phyloP scores from a whole-genome alignment of 2,329 filamentous ascomycete genomes.

The Penicillium griseofulvum region DNA sequence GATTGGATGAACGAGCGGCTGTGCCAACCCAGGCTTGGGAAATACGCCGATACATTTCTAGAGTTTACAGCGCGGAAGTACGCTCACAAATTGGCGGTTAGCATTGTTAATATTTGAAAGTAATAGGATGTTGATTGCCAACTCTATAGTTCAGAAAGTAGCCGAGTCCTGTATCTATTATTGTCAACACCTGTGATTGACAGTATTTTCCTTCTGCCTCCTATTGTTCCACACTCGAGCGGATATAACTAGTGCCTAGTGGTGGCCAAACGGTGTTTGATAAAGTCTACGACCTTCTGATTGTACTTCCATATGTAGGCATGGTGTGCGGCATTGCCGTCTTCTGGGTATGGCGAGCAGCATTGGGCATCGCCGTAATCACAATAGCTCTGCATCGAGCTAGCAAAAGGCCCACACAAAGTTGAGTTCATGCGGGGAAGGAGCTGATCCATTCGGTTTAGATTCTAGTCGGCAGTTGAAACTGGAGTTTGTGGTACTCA shows the following conservation, averaged over 20 bases:
- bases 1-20: not conserved
- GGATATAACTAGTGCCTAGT: not conserved
- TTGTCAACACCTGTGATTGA: not conserved
- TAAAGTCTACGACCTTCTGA: constrained; percentile 19
- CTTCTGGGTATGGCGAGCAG: constrained; percentile 8
- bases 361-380: constrained; percentile 15
- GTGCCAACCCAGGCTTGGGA: not conserved
- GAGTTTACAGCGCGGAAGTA: not conserved
- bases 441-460: not conserved
- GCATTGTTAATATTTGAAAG: no score
- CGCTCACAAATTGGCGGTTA: no score
- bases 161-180: not conserved
- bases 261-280: constrained; percentile 6
- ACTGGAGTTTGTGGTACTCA: constrained; percentile 6
- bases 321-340: constrained; percentile 15
- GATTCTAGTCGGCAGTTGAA: not conserved
- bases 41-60: not conserved
- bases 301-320: constrained; percentile 13
- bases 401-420: constrained; percentile 16
- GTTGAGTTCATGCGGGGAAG: constrained; percentile 6
- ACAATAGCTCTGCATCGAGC: constrained; percentile 17
- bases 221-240: not conserved
- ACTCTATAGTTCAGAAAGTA: not conserved
- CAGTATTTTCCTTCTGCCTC: not conserved
- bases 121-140: not conserved